Conservation (phyloP, 768 basidiomycete species). For the Tremella yokohamensis region DNA sequence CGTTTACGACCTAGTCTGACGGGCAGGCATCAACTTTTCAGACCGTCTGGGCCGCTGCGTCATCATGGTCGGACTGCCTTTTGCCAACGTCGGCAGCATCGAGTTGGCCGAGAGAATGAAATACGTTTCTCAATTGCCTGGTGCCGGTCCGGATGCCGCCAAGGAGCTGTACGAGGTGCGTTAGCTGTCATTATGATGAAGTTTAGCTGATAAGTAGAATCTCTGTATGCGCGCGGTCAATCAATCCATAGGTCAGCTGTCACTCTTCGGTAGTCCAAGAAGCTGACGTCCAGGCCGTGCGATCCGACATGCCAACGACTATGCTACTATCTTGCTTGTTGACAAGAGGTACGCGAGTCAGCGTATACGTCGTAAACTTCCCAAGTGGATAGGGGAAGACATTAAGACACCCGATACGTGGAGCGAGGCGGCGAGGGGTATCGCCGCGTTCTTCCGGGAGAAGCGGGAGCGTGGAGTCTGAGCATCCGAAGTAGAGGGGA, state of each 20-base stretch:
- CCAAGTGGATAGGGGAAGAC: constrained; percentile 76
- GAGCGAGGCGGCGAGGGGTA: constrained; percentile 65
- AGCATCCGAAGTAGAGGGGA: no score
- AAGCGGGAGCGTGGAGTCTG: constrained; percentile 50
- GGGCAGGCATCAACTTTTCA: constrained; percentile 60
- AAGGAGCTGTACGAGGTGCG: constrained; percentile 71
- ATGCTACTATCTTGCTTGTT: constrained; percentile 82
- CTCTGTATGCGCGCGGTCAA: constrained; percentile 68
- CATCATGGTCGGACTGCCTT: constrained; percentile 83
- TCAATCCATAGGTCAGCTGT: constrained; percentile 82
- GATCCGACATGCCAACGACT: constrained; percentile 84
- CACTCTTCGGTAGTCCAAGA: not conserved
- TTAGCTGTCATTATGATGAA: not conserved
- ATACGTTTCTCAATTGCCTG: constrained; percentile 64
- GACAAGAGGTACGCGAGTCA: constrained; percentile 73
- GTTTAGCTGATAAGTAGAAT: constrained; percentile 34
- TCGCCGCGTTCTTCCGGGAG: constrained; percentile 67
- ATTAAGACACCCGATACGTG: constrained; percentile 63
- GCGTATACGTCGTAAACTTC: constrained; percentile 73
- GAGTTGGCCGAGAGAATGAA: constrained; percentile 88
- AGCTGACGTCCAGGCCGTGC: constrained; percentile 68
- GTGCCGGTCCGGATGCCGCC: constrained; percentile 41
- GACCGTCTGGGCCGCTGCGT: constrained; percentile 81
- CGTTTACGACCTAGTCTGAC: constrained; percentile 4
- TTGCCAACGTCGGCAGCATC: constrained; percentile 82